phyloP scores from a whole-genome alignment of 768 basidiomycete species.

The Suillus occidentalis region DNA sequence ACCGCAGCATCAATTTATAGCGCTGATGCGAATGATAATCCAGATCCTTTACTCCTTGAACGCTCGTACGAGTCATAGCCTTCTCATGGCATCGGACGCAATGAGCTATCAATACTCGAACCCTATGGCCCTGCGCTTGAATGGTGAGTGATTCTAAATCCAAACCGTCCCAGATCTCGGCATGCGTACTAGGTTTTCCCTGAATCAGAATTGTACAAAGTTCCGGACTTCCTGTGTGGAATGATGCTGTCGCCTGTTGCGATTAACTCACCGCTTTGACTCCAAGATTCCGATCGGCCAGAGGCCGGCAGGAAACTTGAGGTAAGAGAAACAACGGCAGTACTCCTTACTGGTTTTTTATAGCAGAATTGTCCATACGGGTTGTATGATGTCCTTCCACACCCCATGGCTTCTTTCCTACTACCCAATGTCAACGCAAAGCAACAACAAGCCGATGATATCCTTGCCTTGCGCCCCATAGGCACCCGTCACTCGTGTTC shows the following conservation, averaged over 20 bases:
- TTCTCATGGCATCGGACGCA: too few relatives aligned
- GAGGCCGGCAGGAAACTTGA: neutral
- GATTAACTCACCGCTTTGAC: neutral
- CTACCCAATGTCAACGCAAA: neutral
- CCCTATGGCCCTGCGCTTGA: neutral
- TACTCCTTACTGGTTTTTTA: neutral
- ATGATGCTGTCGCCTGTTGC: neutral
- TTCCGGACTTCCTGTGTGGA: neutral
- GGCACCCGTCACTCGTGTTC: neutral
- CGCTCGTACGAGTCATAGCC: neutral
- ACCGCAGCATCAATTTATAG: neutral
- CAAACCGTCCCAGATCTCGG: neutral
- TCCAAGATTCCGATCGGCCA: neutral
- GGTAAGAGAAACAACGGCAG: neutral
- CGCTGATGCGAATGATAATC: neutral
- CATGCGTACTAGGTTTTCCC: neutral
- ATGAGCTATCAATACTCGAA: neutral
- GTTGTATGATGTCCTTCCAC: neutral
- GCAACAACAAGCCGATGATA: neutral
- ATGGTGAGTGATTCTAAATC: neutral
- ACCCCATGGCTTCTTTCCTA: neutral
- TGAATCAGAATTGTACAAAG: neutral
- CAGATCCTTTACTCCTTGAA: neutral
- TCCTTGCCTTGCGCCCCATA: neutral
- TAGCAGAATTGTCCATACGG: neutral